These are phyloP conservation scores for Melanopsichium pennsylvanicum DNA, from an alignment of 1,284 basidiomycete species.

Conservation along the genomic window DNA sequence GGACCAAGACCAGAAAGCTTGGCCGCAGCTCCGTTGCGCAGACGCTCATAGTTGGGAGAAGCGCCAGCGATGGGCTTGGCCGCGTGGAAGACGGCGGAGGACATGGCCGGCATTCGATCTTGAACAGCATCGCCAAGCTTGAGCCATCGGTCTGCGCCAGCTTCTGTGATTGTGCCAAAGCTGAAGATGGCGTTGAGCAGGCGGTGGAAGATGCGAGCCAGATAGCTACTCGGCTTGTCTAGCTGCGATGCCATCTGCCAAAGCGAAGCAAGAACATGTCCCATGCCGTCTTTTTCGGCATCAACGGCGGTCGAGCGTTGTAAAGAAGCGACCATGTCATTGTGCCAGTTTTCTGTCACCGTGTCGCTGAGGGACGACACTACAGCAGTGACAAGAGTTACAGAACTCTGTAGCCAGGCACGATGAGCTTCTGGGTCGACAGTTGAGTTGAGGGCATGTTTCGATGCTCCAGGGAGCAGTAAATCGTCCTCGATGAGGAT, in stretches of 20 bases:
- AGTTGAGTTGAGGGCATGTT: conserved; percentile 21
- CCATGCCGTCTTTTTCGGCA: conserved; percentile 22
- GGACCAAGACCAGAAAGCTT: conserved; percentile 76
- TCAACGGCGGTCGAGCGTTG: conserved; percentile 27
- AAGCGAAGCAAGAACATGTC: conserved; percentile 24
- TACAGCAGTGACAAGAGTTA: conserved; percentile 37
- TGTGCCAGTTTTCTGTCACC: conserved; percentile 46
- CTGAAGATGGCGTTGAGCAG: conserved; percentile 54
- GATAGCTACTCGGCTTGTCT: conserved; percentile 18
- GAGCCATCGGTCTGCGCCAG: conserved; percentile 56
- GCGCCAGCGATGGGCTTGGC: conserved; percentile 41
- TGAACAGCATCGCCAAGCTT: conserved; percentile 41
- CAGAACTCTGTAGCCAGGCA: conserved; percentile 36
- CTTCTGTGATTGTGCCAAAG: conserved; percentile 49
- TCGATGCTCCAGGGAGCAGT: conserved; percentile 67
- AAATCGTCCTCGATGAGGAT: conserved; percentile 66
- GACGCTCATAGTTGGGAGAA: conserved; percentile 75
- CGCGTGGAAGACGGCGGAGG: conserved; percentile 37
- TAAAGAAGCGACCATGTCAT: conserved; percentile 24
- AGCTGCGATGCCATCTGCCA: conserved; percentile 26
- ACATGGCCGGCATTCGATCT: conserved; percentile 24
- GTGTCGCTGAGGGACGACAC: conserved; percentile 33
- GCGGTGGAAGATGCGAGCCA: conserved; percentile 54
- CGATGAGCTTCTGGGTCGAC: conserved; percentile 3
- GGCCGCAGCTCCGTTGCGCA: conserved; percentile 88